These are phyloP conservation scores for Fusarium citri DNA, from an alignment of 2,329 filamentous ascomycete species.

Conservation along the genomic window DNA sequence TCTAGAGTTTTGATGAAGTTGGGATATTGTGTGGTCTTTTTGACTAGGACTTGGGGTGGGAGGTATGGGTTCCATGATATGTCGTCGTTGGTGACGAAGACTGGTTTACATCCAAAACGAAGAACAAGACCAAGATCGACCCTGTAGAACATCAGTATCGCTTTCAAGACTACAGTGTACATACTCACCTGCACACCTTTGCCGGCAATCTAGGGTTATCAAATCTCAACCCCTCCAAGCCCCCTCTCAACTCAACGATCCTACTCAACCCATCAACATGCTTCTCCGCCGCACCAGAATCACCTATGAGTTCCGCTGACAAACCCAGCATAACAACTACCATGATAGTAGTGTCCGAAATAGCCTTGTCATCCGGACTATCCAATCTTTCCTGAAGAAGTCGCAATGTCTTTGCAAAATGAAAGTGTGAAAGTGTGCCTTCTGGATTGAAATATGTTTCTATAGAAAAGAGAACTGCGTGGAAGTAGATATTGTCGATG, in stretches of 20 bases:
- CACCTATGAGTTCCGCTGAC: conserved; percentile 30
- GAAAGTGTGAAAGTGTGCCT: conserved; percentile 25
- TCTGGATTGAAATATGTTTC: conserved; percentile 27
- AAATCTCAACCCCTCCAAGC: conserved; percentile 26
- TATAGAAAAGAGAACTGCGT: conserved; percentile 27
- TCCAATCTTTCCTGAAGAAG: conserved; percentile 30
- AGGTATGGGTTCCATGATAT: conserved; percentile 38
- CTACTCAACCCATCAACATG: conserved; percentile 31
- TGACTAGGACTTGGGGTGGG: background rate
- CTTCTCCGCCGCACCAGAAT: conserved; percentile 17
- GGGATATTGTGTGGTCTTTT: background rate
- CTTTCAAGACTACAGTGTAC: fast-evolving
- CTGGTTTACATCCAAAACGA: conserved; percentile 22
- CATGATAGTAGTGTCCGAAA: conserved; percentile 40
- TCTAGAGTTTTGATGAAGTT: conserved; percentile 17
- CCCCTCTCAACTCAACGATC: conserved; percentile 36
- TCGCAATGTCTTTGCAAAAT: conserved; percentile 36
- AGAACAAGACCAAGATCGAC: conserved; percentile 32
- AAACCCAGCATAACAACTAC: conserved; percentile 23
- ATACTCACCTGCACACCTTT: conserved; percentile 39
- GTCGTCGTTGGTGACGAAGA: conserved; percentile 14
- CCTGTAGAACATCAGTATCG: background rate
- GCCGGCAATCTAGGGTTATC: conserved; percentile 34
- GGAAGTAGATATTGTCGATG: conserved; percentile 33
- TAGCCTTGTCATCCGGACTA: background rate